Evolutionary conservation across 176 grass and related monocot genomes (phyloP).

Genomic region (Microstegium vimineum): DNA sequence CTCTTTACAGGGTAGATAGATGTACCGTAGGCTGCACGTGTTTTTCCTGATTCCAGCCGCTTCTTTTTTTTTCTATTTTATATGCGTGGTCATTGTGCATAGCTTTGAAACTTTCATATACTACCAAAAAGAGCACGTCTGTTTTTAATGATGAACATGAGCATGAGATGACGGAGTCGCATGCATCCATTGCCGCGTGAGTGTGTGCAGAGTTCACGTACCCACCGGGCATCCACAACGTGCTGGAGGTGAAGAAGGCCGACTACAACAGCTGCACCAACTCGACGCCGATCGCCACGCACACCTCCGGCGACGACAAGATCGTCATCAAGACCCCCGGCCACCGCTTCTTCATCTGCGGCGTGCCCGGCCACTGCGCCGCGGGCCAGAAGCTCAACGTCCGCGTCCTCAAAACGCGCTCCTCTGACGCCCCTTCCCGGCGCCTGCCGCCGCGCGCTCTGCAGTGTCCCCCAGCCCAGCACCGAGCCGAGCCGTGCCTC

Average conservation of each 20-base stretch:
- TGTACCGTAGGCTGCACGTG: slow-evolving; percentile 31
- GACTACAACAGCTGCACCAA: slow-evolving; percentile 66
- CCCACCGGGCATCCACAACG: slow-evolving; percentile 71
- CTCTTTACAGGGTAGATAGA: not conserved
- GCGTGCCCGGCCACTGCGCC: slow-evolving; percentile 63
- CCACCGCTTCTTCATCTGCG: slow-evolving; percentile 87
- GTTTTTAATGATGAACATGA: not conserved
- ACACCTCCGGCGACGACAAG: slow-evolving; percentile 74
- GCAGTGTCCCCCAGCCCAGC: not conserved
- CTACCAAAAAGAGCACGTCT: too few species aligned
- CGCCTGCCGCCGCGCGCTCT: not conserved
- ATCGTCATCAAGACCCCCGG: slow-evolving; percentile 59
- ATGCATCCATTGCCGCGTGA: not conserved
- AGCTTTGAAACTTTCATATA: not conserved
- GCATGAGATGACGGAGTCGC: not conserved
- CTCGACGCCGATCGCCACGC: slow-evolving; percentile 56
- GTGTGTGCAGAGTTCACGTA: slow-evolving; percentile 52
- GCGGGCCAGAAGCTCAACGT: slow-evolving; percentile 70
- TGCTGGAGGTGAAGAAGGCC: slow-evolving; percentile 69
- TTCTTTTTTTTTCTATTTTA: not conserved
- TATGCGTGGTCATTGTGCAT: not conserved
- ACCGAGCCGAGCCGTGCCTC: not conserved
- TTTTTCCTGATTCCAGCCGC: slow-evolving; percentile 13
- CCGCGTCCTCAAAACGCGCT: slow-evolving; percentile 51
- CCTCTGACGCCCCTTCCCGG: slow-evolving; percentile 46